Evolutionary conservation across 768 basidiomycete species (phyloP), one percentile per base, ranked within the genome.

Genomic region (Hortiboletus flavorubellus): DNA sequence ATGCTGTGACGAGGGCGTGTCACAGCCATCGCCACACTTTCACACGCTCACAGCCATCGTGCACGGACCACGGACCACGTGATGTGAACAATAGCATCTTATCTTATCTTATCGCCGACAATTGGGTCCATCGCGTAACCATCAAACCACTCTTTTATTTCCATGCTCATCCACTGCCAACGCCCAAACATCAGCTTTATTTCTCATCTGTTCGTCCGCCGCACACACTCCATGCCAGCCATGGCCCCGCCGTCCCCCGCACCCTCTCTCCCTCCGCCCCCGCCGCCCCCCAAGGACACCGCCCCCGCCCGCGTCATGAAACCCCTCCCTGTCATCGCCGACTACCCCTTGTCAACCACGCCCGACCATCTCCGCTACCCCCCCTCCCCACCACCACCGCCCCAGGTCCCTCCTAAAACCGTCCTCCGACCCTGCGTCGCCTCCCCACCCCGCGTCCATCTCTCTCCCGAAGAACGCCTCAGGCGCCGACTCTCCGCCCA

Each of bases 1-100:
- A 66, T 58, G 57, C 62, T 64, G 68, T 71, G 62, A 69, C 70
- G 56, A 54, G 37, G 60, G 6, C 34, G 58, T 63, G 68, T 65
- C 67, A 67, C 63, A 63, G 57, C 55, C 56, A 49, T 68, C 26
- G 26, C 26, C 58, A 67, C 61, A 65, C 42, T 21, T 51, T 54
- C 64, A 55, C 65, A 66, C 58, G 46, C 51, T 31, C 46, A 59
- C 56, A 63, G 64, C 60, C 60, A 63, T 56, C 11, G 5, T 18
- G 68, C 68, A 69, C 68, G 64, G 68, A 70, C 68, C 68, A 69
- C 0, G 1, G 0, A 9, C 0, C 50, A 51, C 35, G 52, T 59
- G 49, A 54, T 14, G 7, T 12, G 5, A 12, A 62, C 37, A 57
- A 18, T 5, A 26, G 26, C 3, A 26, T 42, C 18, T 50, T 42